Percentiles rank a stretch among this genome's conserved stretches.
Evolutionary conservation across 768 basidiomycete species (phyloP).

Genomic region (Suillus sp.): DNA sequence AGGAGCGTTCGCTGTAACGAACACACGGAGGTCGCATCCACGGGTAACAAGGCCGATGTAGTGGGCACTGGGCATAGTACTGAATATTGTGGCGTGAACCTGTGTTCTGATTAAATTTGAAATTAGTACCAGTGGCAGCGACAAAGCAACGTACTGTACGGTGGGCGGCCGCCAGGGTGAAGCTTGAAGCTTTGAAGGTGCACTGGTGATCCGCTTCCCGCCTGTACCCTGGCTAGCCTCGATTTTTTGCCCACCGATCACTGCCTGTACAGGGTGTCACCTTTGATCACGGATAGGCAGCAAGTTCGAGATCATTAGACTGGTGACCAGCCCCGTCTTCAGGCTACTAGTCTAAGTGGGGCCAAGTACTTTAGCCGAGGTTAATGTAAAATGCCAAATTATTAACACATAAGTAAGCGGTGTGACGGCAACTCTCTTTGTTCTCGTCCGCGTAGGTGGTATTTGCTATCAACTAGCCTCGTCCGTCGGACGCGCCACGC

Average conservation of each 20-base stretch:
- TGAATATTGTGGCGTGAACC: background rate
- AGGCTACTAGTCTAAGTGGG: too few species aligned
- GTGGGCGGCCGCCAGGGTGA: background rate
- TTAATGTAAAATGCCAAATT: too few species aligned
- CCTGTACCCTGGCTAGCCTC: background rate
- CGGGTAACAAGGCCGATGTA: background rate
- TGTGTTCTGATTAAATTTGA: background rate
- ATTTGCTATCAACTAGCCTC: too few species aligned
- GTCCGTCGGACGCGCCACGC: too few species aligned
- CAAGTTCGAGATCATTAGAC: too few species aligned
- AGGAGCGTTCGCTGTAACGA: background rate
- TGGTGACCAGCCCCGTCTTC: too few species aligned
- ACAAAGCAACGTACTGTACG: background rate
- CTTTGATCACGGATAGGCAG: too few species aligned
- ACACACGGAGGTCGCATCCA: background rate
- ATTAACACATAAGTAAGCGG: too few species aligned
- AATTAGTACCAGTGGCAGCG: background rate
- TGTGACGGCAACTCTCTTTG: too few species aligned
- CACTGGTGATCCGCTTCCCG: background rate
- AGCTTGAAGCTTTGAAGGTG: background rate
- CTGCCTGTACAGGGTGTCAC: background rate
- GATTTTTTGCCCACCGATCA: background rate
- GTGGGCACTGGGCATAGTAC: background rate
- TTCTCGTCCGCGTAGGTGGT: too few species aligned
- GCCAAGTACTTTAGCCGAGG: too few species aligned